Percentiles rank a stretch among this genome's conserved stretches.
These are phyloP conservation scores for Cubamyces sp. DNA, from an alignment of 768 basidiomycete species.

Conservation along the genomic window DNA sequence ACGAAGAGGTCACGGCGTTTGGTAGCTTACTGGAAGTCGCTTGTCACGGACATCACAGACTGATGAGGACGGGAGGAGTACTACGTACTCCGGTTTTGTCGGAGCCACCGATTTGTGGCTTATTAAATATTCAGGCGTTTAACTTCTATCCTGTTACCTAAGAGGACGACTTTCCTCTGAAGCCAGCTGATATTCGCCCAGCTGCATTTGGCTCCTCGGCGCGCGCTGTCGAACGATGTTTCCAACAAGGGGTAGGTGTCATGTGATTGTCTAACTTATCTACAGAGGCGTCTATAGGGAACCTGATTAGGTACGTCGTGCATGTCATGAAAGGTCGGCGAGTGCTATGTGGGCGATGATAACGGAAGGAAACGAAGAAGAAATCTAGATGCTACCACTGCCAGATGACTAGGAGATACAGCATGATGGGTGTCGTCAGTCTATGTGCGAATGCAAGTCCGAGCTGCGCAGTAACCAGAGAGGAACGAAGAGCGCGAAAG, in stretches of 20 bases:
- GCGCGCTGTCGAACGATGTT: no score
- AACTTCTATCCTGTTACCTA: no score
- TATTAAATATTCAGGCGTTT: no score
- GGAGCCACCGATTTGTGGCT: no score
- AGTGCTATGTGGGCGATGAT: not conserved
- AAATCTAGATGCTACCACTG: not conserved
- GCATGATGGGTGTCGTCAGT: slow-evolving; percentile 5
- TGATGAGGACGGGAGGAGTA: not conserved
- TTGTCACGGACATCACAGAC: not conserved
- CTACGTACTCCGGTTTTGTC: not conserved
- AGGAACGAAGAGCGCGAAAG: not conserved
- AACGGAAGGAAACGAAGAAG: not conserved
- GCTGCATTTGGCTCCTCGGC: no score
- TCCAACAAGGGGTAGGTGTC: not conserved
- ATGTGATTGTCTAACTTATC: not conserved
- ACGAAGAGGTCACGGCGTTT: slow-evolving; percentile 10
- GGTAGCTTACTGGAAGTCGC: not conserved
- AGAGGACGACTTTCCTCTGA: no score
- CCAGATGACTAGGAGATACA: slow-evolving; percentile 14
- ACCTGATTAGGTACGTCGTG: not conserved
- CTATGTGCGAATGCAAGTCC: slow-evolving; percentile 7
- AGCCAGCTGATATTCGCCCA: no score
- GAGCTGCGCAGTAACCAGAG: slow-evolving; percentile 1
- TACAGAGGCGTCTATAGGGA: not conserved
- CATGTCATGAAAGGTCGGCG: not conserved